Conservation (phyloP, 352 stramenopile genomes). For the Lagenidium giganteum region DNA sequence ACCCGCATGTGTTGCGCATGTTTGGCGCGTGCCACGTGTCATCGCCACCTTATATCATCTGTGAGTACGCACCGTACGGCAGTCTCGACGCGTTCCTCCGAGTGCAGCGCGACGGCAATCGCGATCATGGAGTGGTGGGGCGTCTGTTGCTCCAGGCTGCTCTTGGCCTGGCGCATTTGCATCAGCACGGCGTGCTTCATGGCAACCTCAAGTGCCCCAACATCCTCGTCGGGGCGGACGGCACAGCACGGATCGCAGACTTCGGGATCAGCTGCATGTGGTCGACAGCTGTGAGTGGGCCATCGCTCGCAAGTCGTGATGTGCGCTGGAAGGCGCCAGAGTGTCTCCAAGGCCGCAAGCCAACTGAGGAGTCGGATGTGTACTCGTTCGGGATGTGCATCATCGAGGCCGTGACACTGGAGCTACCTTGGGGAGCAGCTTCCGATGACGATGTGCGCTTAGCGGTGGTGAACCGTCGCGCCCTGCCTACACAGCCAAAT, state of each 20-base stretch:
- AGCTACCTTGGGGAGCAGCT: slow-evolving; percentile 54
- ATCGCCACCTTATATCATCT: slow-evolving; percentile 20
- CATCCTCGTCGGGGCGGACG: slow-evolving; percentile 59
- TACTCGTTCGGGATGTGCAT: slow-evolving; percentile 82
- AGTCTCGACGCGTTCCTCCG: slow-evolving; percentile 19
- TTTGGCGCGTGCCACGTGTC: slow-evolving; percentile 27
- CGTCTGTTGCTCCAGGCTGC: slow-evolving; percentile 26
- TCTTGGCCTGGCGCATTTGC: slow-evolving; percentile 50
- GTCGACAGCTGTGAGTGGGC: slow-evolving; percentile 37
- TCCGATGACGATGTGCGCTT: too few relatives aligned
- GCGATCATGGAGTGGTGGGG: slow-evolving; percentile 15
- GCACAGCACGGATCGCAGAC: slow-evolving; percentile 25
- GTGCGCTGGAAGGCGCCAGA: slow-evolving; percentile 69
- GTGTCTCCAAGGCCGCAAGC: slow-evolving; percentile 34
- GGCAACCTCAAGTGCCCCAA: slow-evolving; percentile 85
- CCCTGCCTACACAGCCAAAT: too few relatives aligned
- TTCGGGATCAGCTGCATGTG: slow-evolving; percentile 33
- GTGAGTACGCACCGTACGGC: slow-evolving; percentile 21
- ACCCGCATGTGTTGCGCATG: slow-evolving; percentile 30
- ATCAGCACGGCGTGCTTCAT: slow-evolving; percentile 55
- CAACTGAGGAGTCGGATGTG: slow-evolving; percentile 14
- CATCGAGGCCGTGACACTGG: slow-evolving; percentile 48
- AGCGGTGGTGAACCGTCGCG: too few relatives aligned
- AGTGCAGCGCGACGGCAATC: not conserved
- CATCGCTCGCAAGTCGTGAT: too few relatives aligned